Conservation (phyloP, 441 rosid genomes). For the Adansonia gregorii region DNA sequence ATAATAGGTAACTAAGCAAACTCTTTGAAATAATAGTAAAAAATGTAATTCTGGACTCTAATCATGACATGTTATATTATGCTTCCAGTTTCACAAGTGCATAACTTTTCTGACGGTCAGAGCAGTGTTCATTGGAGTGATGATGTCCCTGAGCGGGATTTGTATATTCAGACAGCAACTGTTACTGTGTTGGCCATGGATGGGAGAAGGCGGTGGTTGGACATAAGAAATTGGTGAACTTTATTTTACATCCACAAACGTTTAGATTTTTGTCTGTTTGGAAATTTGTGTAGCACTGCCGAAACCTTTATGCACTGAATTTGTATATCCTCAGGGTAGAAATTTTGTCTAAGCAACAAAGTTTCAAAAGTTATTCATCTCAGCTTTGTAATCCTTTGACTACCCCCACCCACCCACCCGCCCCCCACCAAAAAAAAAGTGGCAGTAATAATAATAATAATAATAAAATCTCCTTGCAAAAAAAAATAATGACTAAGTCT, state of each 20-base stretch:
- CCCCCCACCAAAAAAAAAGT: background rate
- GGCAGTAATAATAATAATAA: too few species aligned
- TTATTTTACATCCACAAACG: background rate
- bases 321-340: background rate
- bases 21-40: conserved; percentile 6
- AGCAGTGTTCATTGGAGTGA: conserved; percentile 70
- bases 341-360: conserved; percentile 10
- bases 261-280: conserved; percentile 14
- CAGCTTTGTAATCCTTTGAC: background rate
- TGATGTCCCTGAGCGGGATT: conserved; percentile 89
- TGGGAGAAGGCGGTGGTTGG: conserved; percentile 98
- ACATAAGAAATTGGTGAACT: conserved; percentile 81
- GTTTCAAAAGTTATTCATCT: conserved; percentile 14
- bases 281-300: conserved; percentile 1
- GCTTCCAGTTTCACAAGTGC: conserved; percentile 59
- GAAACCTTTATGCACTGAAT: background rate
- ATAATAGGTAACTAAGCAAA: too few species aligned
- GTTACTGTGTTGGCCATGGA: conserved; percentile 99
- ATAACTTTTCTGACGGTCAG: conserved; percentile 43
- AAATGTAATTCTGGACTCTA: background rate
- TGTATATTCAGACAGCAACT: conserved; percentile 75
- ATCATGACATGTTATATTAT: conserved; percentile 26
- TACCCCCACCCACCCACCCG: background rate
- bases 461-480: too few species aligned
- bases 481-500: background rate